These are phyloP conservation scores for Eucommia ulmoides DNA, from an alignment of 257 asterid genomes.

Conservation along the genomic window DNA sequence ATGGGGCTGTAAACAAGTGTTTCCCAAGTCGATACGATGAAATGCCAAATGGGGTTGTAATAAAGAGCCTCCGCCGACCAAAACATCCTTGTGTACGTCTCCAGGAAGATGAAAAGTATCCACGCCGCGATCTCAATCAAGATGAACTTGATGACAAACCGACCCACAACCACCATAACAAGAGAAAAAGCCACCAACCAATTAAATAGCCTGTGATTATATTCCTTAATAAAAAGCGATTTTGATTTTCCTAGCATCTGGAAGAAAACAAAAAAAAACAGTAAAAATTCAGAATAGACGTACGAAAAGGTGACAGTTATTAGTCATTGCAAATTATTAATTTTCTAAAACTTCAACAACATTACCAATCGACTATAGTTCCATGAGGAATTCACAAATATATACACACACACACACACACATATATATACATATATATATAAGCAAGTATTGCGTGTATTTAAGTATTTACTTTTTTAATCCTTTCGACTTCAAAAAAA, in stretches of 20 bases:
- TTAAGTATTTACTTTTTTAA: too few species aligned
- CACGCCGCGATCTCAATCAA: slow-evolving; percentile 85
- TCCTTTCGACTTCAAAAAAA: too few species aligned
- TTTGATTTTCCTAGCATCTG: slow-evolving; percentile 96
- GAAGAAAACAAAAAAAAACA: slow-evolving; percentile 13
- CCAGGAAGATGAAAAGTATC: slow-evolving; percentile 91
- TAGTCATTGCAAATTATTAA: too few species aligned
- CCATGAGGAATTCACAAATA: too few species aligned
- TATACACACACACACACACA: too few species aligned
- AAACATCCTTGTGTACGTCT: slow-evolving; percentile 90
- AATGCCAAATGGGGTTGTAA: slow-evolving; percentile 92
- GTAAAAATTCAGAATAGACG: too few species aligned
- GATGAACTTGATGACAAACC: slow-evolving; percentile 73
- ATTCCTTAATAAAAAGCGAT: slow-evolving; percentile 79
- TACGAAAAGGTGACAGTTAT: too few species aligned
- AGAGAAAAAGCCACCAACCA: slow-evolving; percentile 95
- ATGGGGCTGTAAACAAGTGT: slow-evolving; percentile 82
- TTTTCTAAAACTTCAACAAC: too few species aligned
- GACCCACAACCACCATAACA: slow-evolving; percentile 95
- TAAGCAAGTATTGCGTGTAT: too few species aligned
- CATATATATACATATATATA: too few species aligned
- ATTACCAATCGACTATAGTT: too few species aligned
- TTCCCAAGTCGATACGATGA: slow-evolving; percentile 81
- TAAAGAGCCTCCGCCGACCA: slow-evolving; percentile 97
- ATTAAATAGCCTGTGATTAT: slow-evolving; percentile 85